A percentile compares a stretch with the other conserved stretches of the same genome.
Evolutionary conservation across 2,329 filamentous ascomycete species (phyloP).

Genomic region (Pseudopyricularia javanii): DNA sequence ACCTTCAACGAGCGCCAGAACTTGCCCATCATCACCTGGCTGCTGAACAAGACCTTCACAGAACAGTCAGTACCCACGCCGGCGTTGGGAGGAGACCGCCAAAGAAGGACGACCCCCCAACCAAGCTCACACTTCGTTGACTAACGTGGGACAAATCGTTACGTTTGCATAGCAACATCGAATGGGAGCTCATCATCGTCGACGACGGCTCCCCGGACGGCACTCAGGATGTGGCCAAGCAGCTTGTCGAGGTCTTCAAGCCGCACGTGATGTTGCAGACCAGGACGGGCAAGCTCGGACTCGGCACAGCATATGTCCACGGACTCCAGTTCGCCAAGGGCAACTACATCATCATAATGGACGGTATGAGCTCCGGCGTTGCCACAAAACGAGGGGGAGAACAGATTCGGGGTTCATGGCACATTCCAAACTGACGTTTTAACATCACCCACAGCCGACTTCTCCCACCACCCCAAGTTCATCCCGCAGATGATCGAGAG

Average conservation of each 20-base stretch:
- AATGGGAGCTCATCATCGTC: constrained; percentile 96
- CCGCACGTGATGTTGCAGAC: constrained; percentile 73
- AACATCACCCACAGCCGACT: constrained; percentile 51
- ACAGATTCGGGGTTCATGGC: too few species aligned
- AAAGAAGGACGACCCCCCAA: not conserved
- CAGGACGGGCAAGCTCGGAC: constrained; percentile 88
- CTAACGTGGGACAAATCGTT: not conserved
- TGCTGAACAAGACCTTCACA: constrained; percentile 84
- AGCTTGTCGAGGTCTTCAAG: constrained; percentile 78
- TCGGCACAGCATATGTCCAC: constrained; percentile 93
- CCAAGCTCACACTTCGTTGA: not conserved
- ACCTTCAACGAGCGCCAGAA: constrained; percentile 99
- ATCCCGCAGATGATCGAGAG: constrained; percentile 84
- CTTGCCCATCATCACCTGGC: constrained; percentile 88
- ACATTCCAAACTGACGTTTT: too few species aligned
- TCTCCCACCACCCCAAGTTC: constrained; percentile 98
- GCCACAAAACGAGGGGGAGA: not conserved
- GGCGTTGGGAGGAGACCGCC: not conserved
- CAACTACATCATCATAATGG: constrained; percentile 99
- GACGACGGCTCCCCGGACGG: constrained; percentile 97
- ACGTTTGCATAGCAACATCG: constrained; percentile 55
- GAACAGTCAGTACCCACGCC: constrained; percentile 52
- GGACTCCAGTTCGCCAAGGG: constrained; percentile 81
- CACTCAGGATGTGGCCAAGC: constrained; percentile 79
- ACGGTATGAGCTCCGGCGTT: constrained; percentile 32